Base-by-base conservation (phyloP, 805 yeast genomes). In the Myxozyma lipomycoides region DNA sequence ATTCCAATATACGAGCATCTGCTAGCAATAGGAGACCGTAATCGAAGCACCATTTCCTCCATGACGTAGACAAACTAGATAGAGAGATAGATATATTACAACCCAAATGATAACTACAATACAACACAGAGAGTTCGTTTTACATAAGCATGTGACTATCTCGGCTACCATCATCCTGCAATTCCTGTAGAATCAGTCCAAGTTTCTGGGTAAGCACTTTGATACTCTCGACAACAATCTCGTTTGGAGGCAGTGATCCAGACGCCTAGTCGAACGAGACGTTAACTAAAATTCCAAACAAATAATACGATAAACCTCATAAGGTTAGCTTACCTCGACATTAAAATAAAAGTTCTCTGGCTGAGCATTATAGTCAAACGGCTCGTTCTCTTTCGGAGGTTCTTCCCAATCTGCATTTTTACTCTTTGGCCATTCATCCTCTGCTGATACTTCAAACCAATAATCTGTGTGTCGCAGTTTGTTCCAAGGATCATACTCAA, bases 401-500 rank as follows among this genome's bases (percentile, higher is more conserved):
- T 93, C 98, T 71, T 93, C 99, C 83, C 91, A 93, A 63, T 87
- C 95, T 60, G 95, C 81, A 70, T 93, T 91, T 58, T 79, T 78
- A 38, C 87, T 78, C 57, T 77, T 77, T 34, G 99, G 98, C 99
- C 99, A 93, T 73, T 93, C 99, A 41, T 75, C 78, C 36, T 80
- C 87, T 30, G 86, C 84, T 65, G 82, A 85, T 56, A 82, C 91
- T 70, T 93, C 98, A 67, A 84, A 87, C 99, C 99, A 93, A 65
- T 79, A 86, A 62, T 89, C 96, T 0, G 98, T 93, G 67, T 93
- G 98, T 66, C 86, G 84, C 63, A 93, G 76, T 70, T 91, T 93
- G 71, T 93, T 93, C 95, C 96, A 91, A n/a, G 99, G 98, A 64
- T 91, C 98, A 65, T 91, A 91, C 69, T 91, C 98, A 63, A 91